phyloP scores from a whole-genome alignment of 164 flowering plant genomes.

The Nymphaea thermarum region DNA sequence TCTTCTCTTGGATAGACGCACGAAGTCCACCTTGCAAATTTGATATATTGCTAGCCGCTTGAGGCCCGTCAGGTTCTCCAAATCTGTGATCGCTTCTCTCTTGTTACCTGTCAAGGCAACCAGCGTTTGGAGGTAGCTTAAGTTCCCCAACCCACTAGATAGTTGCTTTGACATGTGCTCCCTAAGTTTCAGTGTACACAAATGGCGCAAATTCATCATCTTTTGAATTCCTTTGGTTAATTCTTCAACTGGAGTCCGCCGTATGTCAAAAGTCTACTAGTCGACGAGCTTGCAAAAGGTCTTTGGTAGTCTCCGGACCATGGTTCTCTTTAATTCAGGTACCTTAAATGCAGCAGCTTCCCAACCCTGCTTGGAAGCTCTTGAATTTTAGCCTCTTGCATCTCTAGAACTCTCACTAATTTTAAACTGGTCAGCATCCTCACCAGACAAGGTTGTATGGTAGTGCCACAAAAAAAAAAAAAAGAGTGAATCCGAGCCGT shows the following conservation, averaged over 20 bases:
- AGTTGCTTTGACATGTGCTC: slow-evolving; percentile 1
- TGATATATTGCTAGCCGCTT: slow-evolving; percentile 19
- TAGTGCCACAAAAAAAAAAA: slow-evolving; percentile 13
- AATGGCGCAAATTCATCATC: slow-evolving; percentile 22
- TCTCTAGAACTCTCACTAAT: slow-evolving; percentile 24
- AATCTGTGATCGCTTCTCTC: slow-evolving; percentile 7
- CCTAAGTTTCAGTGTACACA: slow-evolving; percentile 3
- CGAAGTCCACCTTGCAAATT: slow-evolving; percentile 14
- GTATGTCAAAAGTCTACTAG: slow-evolving; percentile 27
- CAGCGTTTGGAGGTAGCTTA: slow-evolving; percentile 20
- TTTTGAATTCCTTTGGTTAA: slow-evolving; percentile 19
- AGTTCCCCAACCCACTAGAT: slow-evolving; percentile 19
- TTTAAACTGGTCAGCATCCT: slow-evolving; percentile 7
- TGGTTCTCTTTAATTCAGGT: slow-evolving; percentile 22
- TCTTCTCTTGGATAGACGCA: slow-evolving; percentile 21
- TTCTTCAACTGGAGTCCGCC: slow-evolving; percentile 15
- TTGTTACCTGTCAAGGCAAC: slow-evolving; percentile 17
- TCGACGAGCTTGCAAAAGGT: slow-evolving; percentile 22
- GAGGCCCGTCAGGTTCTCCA: slow-evolving; percentile 23
- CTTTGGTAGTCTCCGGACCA: slow-evolving; percentile 22
- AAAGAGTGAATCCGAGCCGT: slow-evolving; percentile 21
- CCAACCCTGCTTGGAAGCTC: slow-evolving; percentile 14
- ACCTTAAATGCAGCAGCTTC: slow-evolving; percentile 21
- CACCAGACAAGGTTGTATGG: slow-evolving; percentile 9
- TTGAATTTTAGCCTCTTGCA: slow-evolving; percentile 18